Evolutionary conservation across 495 filamentous ascomycete species (phyloP).

Genomic region (Xylona heveae): DNA sequence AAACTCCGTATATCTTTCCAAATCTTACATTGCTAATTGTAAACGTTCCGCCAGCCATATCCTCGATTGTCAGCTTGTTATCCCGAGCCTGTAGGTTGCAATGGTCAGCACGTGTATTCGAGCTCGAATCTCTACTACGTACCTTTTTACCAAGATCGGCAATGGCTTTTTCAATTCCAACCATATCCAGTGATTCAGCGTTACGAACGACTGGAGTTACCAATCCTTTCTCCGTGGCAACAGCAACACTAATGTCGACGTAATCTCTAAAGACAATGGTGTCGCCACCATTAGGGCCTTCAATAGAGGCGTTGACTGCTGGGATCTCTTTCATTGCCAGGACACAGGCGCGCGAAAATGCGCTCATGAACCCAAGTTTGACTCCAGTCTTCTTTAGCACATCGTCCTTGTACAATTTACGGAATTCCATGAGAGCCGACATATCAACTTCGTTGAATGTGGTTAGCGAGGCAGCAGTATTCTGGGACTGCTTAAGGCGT

Average conservation of each 20-base stretch:
- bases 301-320: constrained; percentile 93
- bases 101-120: background rate
- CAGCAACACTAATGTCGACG: constrained; percentile 92
- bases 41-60: constrained; percentile 98
- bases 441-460: constrained; percentile 99
- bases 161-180: constrained; percentile 81
- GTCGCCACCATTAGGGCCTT: constrained; percentile 84
- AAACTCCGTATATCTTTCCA: too few relatives aligned
- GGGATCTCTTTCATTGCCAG: constrained; percentile 89
- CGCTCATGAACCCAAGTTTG: constrained; percentile 97
- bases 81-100: constrained; percentile 50
- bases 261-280: constrained; percentile 97
- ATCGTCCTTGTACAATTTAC: constrained; percentile 91
- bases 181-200: constrained; percentile 63
- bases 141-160: constrained; percentile 92
- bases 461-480: constrained; percentile 89
- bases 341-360: constrained; percentile 79
- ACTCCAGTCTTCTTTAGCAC: constrained; percentile 88
- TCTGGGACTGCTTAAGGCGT: constrained; percentile 96
- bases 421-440: constrained; percentile 93
- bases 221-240: constrained; percentile 92
- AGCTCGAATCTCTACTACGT: background rate
- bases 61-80: constrained; percentile 93
- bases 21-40: constrained; percentile 78
- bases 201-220: constrained; percentile 95